A percentile compares a stretch with the other conserved stretches of the same genome.
These are phyloP conservation scores for Kalanchoe fedtschenkoi DNA, from an alignment of 164 flowering plant species.

Conservation along the genomic window DNA sequence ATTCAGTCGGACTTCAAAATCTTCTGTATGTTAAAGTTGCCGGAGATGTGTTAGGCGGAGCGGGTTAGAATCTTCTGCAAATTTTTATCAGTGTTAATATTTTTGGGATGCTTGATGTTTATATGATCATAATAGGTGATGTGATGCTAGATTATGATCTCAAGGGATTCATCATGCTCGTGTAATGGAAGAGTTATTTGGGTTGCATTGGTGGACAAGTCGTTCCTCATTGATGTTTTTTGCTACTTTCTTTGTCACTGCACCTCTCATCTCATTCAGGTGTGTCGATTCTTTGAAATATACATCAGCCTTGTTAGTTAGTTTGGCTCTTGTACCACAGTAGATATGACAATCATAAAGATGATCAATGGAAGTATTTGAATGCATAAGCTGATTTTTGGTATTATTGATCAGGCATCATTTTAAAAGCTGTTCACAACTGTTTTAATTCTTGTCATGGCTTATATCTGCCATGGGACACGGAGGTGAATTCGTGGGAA, in stretches of 20 bases:
- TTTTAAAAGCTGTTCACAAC: conserved; percentile 64
- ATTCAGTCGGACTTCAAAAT: conserved; percentile 2
- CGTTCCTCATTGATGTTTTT: conserved; percentile 47
- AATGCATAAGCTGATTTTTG: conserved; percentile 49
- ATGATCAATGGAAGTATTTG: conserved; percentile 33
- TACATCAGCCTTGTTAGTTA: conserved; percentile 72
- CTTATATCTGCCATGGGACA: conserved; percentile 77
- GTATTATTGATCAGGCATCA: conserved; percentile 38
- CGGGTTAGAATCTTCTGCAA: not conserved
- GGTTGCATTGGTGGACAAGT: conserved; percentile 68
- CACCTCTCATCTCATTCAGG: conserved; percentile 60
- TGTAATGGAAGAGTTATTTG: conserved; percentile 76
- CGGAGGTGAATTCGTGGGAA: no score
- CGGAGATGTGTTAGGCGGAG: conserved; percentile 2
- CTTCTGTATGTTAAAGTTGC: not conserved
- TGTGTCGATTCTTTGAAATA: conserved; percentile 73
- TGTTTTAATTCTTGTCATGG: conserved; percentile 56
- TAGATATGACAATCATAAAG: conserved; percentile 35
- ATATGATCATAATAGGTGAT: conserved; percentile 62
- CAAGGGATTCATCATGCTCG: conserved; percentile 57
- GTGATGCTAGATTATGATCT: conserved; percentile 66
- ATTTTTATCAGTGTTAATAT: not conserved
- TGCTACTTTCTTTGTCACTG: conserved; percentile 49
- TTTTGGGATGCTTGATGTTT: conserved; percentile 2
- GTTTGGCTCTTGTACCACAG: conserved; percentile 57